Evolutionary conservation across 1,284 basidiomycete species (phyloP).

Genomic region (Austropuccinia psidii): DNA sequence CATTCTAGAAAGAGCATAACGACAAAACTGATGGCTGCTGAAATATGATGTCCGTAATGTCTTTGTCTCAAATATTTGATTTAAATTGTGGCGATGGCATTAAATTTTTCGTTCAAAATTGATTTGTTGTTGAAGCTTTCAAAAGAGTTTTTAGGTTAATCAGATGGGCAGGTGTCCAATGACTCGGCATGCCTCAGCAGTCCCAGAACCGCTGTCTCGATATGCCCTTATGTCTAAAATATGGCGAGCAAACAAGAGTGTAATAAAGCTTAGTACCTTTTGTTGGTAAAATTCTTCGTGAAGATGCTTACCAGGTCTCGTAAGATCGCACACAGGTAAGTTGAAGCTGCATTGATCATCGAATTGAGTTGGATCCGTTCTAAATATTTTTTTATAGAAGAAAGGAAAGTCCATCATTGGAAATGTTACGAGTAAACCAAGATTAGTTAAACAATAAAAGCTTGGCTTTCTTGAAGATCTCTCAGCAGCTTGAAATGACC

Average conservation of each 20-base stretch:
- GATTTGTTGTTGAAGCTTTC: too few relatives aligned
- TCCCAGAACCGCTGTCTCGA: constrained; percentile 24
- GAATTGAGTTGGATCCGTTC: constrained; percentile 16
- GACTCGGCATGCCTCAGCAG: constrained; percentile 15
- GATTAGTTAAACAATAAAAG: neutral
- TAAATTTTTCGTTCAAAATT: too few relatives aligned
- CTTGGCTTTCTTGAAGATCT: neutral
- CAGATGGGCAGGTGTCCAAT: constrained; percentile 20
- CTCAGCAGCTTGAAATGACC: neutral
- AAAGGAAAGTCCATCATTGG: neutral
- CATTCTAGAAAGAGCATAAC: too few relatives aligned
- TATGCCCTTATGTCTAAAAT: constrained; percentile 21
- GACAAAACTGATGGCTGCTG: too few relatives aligned
- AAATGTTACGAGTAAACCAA: too few relatives aligned
- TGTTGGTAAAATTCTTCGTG: neutral
- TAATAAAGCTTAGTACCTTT: neutral
- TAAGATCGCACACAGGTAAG: constrained; percentile 31
- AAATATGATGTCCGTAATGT: too few relatives aligned
- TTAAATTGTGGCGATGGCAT: too few relatives aligned
- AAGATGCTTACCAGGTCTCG: constrained; percentile 12
- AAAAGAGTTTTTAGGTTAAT: too few relatives aligned
- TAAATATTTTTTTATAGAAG: neutral
- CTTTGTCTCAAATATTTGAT: too few relatives aligned
- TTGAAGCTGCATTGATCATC: constrained; percentile 32
- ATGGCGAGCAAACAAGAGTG: neutral